Percentiles rank a stretch among this genome's conserved stretches.
phyloP scores from a whole-genome alignment of 768 basidiomycete species.

The Lepiota subincarnata region DNA sequence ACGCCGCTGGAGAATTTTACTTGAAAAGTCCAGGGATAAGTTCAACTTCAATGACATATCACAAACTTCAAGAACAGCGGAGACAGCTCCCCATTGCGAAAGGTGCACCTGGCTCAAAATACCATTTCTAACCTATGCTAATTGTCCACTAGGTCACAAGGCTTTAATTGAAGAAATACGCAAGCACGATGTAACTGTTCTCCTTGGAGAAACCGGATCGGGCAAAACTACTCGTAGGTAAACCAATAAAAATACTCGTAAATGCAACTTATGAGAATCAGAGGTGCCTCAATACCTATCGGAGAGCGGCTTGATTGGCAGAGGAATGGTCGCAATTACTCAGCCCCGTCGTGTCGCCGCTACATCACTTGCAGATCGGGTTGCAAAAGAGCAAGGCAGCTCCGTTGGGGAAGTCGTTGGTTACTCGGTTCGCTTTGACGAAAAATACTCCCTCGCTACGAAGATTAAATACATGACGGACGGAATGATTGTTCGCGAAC shows the following conservation, averaged over 20 bases:
- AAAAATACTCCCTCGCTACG: slow-evolving; percentile 64
- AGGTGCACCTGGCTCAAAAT: slow-evolving; percentile 39
- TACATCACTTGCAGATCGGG: slow-evolving; percentile 88
- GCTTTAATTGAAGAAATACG: slow-evolving; percentile 69
- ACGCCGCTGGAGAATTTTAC: slow-evolving; percentile 9
- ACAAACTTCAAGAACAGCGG: slow-evolving; percentile 58
- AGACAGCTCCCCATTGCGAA: slow-evolving; percentile 73
- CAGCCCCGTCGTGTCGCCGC: slow-evolving; percentile 96
- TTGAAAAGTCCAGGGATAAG: slow-evolving; percentile 23
- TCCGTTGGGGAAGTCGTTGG: slow-evolving; percentile 78
- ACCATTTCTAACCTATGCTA: background rate
- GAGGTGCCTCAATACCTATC: slow-evolving; percentile 96
- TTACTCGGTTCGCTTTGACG: slow-evolving; percentile 96
- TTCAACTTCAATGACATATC: slow-evolving; percentile 20
- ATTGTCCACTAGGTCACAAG: slow-evolving; percentile 55
- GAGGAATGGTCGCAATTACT: slow-evolving; percentile 83
- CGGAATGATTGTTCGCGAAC: slow-evolving; percentile 95
- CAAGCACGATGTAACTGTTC: slow-evolving; percentile 79
- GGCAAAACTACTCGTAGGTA: slow-evolving; percentile 96
- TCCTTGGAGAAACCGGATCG: slow-evolving; percentile 96
- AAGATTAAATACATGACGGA: slow-evolving; percentile 96
- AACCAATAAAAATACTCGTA: slow-evolving; percentile 1
- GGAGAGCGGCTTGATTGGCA: slow-evolving; percentile 69
- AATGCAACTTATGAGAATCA: slow-evolving; percentile 27
- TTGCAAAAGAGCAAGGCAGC: slow-evolving; percentile 77